Evolutionary conservation across 352 stramenopile species (phyloP).

Genomic region (Pythium brachiatum): DNA sequence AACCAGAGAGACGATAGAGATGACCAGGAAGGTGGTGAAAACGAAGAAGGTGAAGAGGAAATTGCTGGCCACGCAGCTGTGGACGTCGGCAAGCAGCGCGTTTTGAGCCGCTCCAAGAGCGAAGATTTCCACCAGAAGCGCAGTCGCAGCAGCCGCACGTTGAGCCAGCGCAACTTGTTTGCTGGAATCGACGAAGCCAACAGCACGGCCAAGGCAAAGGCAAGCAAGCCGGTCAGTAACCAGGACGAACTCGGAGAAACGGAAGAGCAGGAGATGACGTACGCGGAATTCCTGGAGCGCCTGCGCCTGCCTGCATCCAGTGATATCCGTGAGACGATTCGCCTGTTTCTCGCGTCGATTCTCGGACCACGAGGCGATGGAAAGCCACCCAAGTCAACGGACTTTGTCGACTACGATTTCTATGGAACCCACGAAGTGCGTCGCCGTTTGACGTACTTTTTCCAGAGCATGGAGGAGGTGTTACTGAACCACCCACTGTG

Average conservation of each 20-base stretch:
- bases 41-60: neutral
- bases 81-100: conserved; percentile 3
- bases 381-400: conserved; percentile 51
- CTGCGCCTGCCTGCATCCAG: conserved; percentile 68
- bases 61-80: neutral
- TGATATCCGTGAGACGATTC: conserved; percentile 71
- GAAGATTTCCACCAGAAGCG: conserved; percentile 12
- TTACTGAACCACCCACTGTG: conserved; percentile 56
- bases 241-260: conserved; percentile 25
- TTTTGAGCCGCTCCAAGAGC: conserved; percentile 10
- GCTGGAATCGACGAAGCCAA: conserved; percentile 41
- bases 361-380: conserved; percentile 75
- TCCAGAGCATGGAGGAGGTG: conserved; percentile 65
- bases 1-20: conserved; percentile 22
- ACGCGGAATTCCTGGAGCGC: conserved; percentile 74
- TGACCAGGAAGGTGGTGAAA: conserved; percentile 12
- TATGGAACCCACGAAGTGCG: conserved; percentile 72
- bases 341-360: conserved; percentile 74
- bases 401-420: conserved; percentile 83
- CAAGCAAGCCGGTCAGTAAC: conserved; percentile 24
- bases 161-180: conserved; percentile 61
- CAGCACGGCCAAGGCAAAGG: conserved; percentile 27
- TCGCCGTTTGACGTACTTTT: conserved; percentile 67
- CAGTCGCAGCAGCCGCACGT: conserved; percentile 1
- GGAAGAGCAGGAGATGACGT: conserved; percentile 54